A percentile compares a stretch with the other conserved stretches of the same genome.
Conservation (phyloP, 2,329 filamentous ascomycete genomes). For the Hypoxylon sp. region DNA sequence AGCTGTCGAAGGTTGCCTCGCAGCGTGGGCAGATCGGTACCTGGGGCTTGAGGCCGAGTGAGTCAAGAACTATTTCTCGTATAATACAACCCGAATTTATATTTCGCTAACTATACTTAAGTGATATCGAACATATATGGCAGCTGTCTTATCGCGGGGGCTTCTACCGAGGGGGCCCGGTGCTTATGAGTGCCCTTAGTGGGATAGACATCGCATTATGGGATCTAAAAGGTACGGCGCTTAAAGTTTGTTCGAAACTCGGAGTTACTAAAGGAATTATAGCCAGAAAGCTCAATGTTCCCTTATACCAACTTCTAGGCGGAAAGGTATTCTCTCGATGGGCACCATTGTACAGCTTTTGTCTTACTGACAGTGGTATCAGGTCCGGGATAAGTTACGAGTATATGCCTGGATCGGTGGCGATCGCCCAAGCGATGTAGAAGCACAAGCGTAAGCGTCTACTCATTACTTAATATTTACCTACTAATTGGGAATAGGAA, state of each 20-base stretch:
- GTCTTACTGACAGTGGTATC: not conserved
- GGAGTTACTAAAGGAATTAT: not conserved
- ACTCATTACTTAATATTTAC: not conserved
- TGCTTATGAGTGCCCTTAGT: constrained; percentile 84
- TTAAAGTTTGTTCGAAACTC: not conserved
- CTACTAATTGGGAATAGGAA: constrained; percentile 58
- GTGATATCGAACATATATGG: constrained; percentile 86
- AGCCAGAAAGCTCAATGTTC: constrained; percentile 69
- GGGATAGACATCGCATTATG: constrained; percentile 86
- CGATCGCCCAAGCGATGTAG: constrained; percentile 77
- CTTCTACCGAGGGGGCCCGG: constrained; percentile 84
- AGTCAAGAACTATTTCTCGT: constrained; percentile 35
- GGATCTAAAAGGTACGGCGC: constrained; percentile 75
- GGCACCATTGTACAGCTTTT: not conserved
- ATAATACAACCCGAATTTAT: not conserved
- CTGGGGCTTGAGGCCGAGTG: constrained; percentile 80
- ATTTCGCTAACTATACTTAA: constrained; percentile 52
- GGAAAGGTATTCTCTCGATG: constrained; percentile 64
- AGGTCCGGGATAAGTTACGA: constrained; percentile 74
- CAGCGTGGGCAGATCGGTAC: constrained; percentile 74
- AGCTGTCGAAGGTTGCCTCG: constrained; percentile 80
- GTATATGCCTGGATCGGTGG: constrained; percentile 87
- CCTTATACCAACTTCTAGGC: constrained; percentile 80
- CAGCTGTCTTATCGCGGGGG: constrained; percentile 78
- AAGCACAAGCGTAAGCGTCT: constrained; percentile 68